These are phyloP conservation scores for Bretschneidera sinensis DNA, from an alignment of 345 rosid genomes.

Conservation along the genomic window DNA sequence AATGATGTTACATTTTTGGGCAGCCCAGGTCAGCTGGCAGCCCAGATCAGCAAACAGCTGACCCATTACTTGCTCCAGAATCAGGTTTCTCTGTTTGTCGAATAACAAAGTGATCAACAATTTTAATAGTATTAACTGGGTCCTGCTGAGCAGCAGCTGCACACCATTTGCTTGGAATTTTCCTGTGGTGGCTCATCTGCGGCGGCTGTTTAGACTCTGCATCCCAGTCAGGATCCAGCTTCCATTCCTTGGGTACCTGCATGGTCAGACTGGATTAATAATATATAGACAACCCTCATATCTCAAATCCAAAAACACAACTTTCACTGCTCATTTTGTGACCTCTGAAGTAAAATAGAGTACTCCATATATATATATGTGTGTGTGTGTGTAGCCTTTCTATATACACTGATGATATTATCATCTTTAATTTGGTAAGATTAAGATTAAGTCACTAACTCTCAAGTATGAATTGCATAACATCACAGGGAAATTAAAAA, in stretches of 20 bases:
- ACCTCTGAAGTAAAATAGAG: too few relatives aligned
- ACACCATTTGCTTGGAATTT: constrained; percentile 82
- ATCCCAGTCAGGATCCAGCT: constrained; percentile 79
- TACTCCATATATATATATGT: too few relatives aligned
- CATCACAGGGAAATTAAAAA: too few relatives aligned
- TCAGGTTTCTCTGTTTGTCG: constrained; percentile 34
- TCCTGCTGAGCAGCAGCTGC: constrained; percentile 54
- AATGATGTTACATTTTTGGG: background rate
- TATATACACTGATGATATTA: too few relatives aligned
- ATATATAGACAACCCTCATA: too few relatives aligned
- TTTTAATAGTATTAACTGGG: constrained; percentile 62
- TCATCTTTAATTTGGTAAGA: too few relatives aligned
- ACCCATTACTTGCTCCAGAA: constrained; percentile 26
- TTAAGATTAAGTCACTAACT: too few relatives aligned
- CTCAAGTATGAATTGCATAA: too few relatives aligned
- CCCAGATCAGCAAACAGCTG: constrained; percentile 34
- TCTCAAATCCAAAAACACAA: too few relatives aligned
- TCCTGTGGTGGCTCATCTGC: constrained; percentile 54
- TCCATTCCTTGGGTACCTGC: constrained; percentile 96
- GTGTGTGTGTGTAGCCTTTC: too few relatives aligned
- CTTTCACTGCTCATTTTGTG: too few relatives aligned
- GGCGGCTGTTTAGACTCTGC: constrained; percentile 48
- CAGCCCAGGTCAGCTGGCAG: constrained; percentile 31
- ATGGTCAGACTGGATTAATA: background rate
- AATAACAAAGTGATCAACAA: constrained; percentile 70